Base-by-base conservation (phyloP, 169 alveolate genomes). In the Plasmodium coatneyi region DNA sequence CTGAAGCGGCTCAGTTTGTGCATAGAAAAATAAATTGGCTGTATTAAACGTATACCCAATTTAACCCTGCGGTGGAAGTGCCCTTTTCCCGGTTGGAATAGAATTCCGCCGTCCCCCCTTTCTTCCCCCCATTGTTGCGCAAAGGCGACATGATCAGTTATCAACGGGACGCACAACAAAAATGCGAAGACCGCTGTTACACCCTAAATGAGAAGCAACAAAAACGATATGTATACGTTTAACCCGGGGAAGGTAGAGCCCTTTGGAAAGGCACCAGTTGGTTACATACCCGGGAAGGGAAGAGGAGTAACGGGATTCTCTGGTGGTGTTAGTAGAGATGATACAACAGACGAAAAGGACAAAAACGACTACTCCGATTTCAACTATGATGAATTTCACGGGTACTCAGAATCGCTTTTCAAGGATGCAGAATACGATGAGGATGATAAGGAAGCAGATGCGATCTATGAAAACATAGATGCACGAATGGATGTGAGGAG, bases 311-410 rank as follows among this genome's bases (percentile, higher is more conserved):
- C 98, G 3, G 99, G 99, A n/a, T 98, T 98, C 93, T 99, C 99
- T 2, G 99, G 99, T 9, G 99, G 99, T 71, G 99, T 99, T 7
- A 99, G 99, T 87, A 97, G 99, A 71, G 99, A 99, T 89, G 99
- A 97, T 49, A 97, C 95, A 70, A 92, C 96, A 10, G 96, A 96
- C 36, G 97, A 96, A 34, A 96, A 95, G 30, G 98, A 97, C 86
- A 96, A 96, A 74, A 97, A 96, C 30, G 99, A 99, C 84, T 93
- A 94, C 36, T 95, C 98, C 43, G 99, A 98, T 78, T 96, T 98
- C 36, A 98, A 97, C 56, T 98, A 96, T 96, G 99, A 98, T 93
- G 97, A 98, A 78, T 98, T 98, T 97, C 96, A 98, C 71, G 99
- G 99, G 6, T 99, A 97, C 94, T 95, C 96, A 70, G 99, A 97